Base-by-base conservation (phyloP, 129 eudicot genomes). In the Ambrosia artemisiifolia region DNA sequence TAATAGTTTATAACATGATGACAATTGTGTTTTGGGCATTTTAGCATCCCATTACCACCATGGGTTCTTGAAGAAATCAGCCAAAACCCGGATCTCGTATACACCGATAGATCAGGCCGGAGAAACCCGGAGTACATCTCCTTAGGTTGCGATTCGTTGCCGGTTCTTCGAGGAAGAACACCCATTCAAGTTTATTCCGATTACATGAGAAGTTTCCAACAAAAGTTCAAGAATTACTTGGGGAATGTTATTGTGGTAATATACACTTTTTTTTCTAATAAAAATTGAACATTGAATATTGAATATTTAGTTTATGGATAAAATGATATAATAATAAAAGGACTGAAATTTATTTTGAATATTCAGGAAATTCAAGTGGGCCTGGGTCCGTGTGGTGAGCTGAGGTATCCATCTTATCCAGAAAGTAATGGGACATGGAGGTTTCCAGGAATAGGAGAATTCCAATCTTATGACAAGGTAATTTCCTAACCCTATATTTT, bases 361-460 rank as follows among this genome's bases (percentile, higher is more conserved):
- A 42, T 60, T 66, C 88, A 94, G 98, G 97, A 94, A 71, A 82
- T 94, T 38, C 98, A 94, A 88, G 97, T 94, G 78, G 98, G 98
- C 6, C 83, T 94, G 98, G 98, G 98, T 1, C 98, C 98, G 1
- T 94, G 98, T 81, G 98, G 98, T 57, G 98, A 94, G 84, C 83
- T 94, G 18, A 90, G 98, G 72, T 94, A 94, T 79, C 98, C 98
- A 79, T 85, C 98, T 69, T 94, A 94, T 80, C 98, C 98, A 49
- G 97, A 94, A 85, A 94, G 98, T 80, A 94, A 90, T 13, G 98
- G 98, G 11, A 94, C 97, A 10, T 94, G 98, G 98, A 94, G 80
- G 56, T 94, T 94, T 63, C 98, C 98, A 1, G 98, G 98, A 69
- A 94, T 94, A 33, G 98, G 98, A 50, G 98, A 94, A 83, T 94